Percentiles rank a stretch among this genome's conserved stretches.
Evolutionary conservation across 106 monocot species (phyloP).

Genomic region (Dendrobium chrysotoxum): DNA sequence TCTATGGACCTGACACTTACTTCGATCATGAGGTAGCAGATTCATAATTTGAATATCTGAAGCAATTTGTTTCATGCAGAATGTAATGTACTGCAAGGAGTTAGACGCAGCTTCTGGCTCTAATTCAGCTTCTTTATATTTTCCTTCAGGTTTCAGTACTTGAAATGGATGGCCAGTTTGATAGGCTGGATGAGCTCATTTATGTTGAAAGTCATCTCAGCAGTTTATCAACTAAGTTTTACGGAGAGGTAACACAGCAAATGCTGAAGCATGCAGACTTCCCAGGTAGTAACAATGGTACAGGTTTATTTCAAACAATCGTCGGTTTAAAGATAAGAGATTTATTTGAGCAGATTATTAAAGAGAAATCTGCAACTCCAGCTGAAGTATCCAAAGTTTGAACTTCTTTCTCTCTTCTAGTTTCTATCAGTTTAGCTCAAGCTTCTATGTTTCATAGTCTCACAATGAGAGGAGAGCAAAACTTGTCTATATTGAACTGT

Average conservation of each 20-base stretch:
- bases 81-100: background rate
- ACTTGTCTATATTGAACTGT: no score
- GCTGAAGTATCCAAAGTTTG: conserved; percentile 65
- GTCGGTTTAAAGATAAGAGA: conserved; percentile 90
- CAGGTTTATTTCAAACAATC: conserved; percentile 91
- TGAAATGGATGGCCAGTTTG: conserved; percentile 98
- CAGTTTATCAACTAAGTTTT: conserved; percentile 90
- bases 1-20: conserved; percentile 78
- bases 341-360: conserved; percentile 69
- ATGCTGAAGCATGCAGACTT: conserved; percentile 93
- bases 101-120: no score
- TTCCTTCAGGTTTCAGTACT: conserved; percentile 64
- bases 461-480: no score
- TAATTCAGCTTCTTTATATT: background rate
- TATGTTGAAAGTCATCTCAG: conserved; percentile 96
- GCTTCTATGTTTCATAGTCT: background rate
- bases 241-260: conserved; percentile 95
- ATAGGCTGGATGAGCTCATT: conserved; percentile 93
- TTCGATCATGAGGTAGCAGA: conserved; percentile 52
- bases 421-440: background rate
- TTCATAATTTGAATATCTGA: background rate
- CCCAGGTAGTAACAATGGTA: conserved; percentile 97
- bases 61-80: no score
- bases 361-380: conserved; percentile 40
- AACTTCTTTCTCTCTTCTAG: background rate